A percentile compares a stretch with the other conserved stretches of the same genome.
Conservation (phyloP, 1,139 yeast species). For the Geotrichum candidum region DNA sequence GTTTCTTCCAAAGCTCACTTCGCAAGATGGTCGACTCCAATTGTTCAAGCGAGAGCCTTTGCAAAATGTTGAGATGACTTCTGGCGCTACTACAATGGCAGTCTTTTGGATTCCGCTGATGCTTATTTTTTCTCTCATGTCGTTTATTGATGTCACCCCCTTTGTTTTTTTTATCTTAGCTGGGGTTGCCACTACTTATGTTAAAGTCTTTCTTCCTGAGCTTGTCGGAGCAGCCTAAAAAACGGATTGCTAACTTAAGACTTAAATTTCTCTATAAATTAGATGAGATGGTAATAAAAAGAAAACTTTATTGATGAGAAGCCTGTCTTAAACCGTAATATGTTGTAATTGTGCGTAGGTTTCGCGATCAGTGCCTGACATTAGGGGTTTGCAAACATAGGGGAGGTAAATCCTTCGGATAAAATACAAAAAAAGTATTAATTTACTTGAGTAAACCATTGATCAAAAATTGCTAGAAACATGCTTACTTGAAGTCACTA, state of each 20-base stretch:
- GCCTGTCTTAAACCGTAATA: no score
- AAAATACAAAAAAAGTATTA: no score
- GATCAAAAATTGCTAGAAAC: no score
- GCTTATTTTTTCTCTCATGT: constrained; percentile 14
- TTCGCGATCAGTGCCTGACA: no score
- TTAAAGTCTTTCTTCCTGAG: constrained; percentile 17
- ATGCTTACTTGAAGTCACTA: no score
- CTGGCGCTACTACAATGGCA: constrained; percentile 15
- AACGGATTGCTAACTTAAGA: background rate
- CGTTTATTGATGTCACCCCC: constrained; percentile 16
- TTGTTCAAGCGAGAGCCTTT: background rate
- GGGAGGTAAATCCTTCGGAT: no score
- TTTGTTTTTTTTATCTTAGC: constrained; percentile 17
- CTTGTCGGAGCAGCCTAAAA: constrained; percentile 12
- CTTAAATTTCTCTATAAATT: background rate
- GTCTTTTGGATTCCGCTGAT: constrained; percentile 17
- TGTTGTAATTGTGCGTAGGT: no score
- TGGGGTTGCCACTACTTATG: constrained; percentile 17
- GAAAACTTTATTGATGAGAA: no score
- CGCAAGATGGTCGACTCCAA: background rate
- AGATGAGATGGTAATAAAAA: background rate
- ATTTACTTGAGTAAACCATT: no score
- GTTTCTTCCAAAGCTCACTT: background rate
- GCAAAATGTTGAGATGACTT: constrained; percentile 1
- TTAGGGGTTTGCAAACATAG: no score